Evolutionary conservation across 2,329 filamentous ascomycete genomes (phyloP), one percentile per base, ranked within the genome.

Genomic region (Diaporthe vaccinii): DNA sequence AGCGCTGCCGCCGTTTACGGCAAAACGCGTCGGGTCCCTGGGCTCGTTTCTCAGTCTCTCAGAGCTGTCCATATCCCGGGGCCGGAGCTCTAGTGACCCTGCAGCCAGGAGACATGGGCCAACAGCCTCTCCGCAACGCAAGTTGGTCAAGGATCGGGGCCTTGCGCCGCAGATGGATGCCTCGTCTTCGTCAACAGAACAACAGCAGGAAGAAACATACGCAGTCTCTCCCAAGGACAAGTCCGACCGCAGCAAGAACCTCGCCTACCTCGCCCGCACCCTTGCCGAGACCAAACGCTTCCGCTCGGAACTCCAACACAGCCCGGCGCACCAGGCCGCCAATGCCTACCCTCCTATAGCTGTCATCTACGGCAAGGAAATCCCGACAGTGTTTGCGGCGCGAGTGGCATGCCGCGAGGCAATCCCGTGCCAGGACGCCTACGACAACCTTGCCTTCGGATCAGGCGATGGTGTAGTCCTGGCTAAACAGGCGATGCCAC

Each of bases 401-500:
- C 92, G 93, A 59, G 95, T 98, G 0, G 85, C 89, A 20, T 91
- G 91, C 2, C 87, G 89, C 4, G 95, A 96, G 72, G 92, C 89
- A 0, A 98, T 98, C 78, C 90, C 91, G 68, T 91, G 91, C 76
- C 86, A 91, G 0, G 95, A 97, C 82, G 93, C 91, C 0, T 98
- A 98, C 82, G 95, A 98, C 78, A 93, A 97, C 79, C 87, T 98
- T 3, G 90, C 95, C 0, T 98, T 98, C 84, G 93, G 94, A 0
- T 93, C 93, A 31, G 95, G 96, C 2, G 96, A 98, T 81, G 96
- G 96, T 0, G 96, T 98, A 0, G 95, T 96, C 73, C 88, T 98
- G 9, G 94, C 96, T 0, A 91, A 91, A 69, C 94, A 96, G 76
- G 94, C 95, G 0, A 96, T 97, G 94, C 84, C 97, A 58, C 96